Base-by-base conservation (phyloP, 805 yeast genomes). In the Limtongia smithiae region DNA sequence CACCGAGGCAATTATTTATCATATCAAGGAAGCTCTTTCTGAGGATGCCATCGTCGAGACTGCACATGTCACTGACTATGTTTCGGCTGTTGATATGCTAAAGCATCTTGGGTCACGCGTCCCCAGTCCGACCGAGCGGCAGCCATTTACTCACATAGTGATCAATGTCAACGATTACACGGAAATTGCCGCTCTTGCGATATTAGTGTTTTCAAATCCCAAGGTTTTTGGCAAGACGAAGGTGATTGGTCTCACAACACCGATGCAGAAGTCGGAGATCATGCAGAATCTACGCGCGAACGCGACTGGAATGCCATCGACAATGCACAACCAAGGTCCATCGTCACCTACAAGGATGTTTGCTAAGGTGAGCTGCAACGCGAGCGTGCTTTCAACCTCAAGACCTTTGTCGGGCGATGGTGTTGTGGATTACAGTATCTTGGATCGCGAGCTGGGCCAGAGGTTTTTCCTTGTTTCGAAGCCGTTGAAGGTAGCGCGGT, bases 71-170 rank as follows among this genome's bases (percentile, higher is more conserved):
- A 37, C 47, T 27, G 37, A 43, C 24, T 50, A 39, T 41, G 50
- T 36, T 5, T 30, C 49, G 7, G 58, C 55, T 4, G n/a, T 25
- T 3, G 55, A 54, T 6, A 15, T 48, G 30, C 32, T 54, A 6
- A 15, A 27, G 15, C 41, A 27, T 3, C 39, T 52, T 4, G 50
- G 44, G 14, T 12, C 37, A 6, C 41, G 31, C 2, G 25, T 32
- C 5, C 34, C 49, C n/a, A 39, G 15, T n/a, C 25, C 44, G 15
- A 22, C 12, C 5, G 37, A 35, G 22, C 25, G 37, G 3, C 37
- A 21, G 22, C 41, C 56, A 12, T 63, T 64, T 58, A 64, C 65
- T 9, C 67, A 64, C 50, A 54, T 64, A 15, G 57, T 64, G 24
- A 37, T 64, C n/a, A 62, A 62, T 48, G 51, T 62, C 9, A 45